A percentile compares a stretch with the other conserved stretches of the same genome.
These are phyloP conservation scores for Capronia coronata DNA, from an alignment of 2,329 filamentous ascomycete species.

Conservation along the genomic window DNA sequence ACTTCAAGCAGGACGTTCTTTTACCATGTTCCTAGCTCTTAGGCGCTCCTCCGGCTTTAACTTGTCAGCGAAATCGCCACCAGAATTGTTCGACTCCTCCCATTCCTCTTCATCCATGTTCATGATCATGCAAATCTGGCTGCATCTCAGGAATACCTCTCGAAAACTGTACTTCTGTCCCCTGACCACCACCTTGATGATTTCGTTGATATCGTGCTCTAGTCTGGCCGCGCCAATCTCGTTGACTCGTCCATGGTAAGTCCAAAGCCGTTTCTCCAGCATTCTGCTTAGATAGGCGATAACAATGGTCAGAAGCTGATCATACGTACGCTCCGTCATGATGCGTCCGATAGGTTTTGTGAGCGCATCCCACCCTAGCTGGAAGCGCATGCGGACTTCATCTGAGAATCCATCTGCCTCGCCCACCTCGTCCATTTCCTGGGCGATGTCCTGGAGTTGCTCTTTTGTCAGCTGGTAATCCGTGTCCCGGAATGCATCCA, in stretches of 20 bases:
- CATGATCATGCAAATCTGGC: slow-evolving; percentile 76
- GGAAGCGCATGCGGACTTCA: slow-evolving; percentile 70
- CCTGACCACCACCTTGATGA: slow-evolving; percentile 51
- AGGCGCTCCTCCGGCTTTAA: slow-evolving; percentile 67
- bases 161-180: slow-evolving; percentile 69
- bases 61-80: slow-evolving; percentile 53
- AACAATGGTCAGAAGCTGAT: slow-evolving; percentile 66
- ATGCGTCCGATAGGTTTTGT: slow-evolving; percentile 79
- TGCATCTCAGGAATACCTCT: slow-evolving; percentile 68
- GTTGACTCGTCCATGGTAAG: slow-evolving; percentile 70
- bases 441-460: slow-evolving; percentile 24
- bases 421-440: slow-evolving; percentile 33
- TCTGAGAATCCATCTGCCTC: slow-evolving; percentile 44
- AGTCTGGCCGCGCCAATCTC: slow-evolving; percentile 74
- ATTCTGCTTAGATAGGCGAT: slow-evolving; percentile 67
- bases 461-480: slow-evolving; percentile 67
- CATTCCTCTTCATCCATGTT: slow-evolving; percentile 97
- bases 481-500: slow-evolving; percentile 83
- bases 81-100: slow-evolving; percentile 58
- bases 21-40: slow-evolving; percentile 63
- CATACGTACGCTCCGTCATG: slow-evolving; percentile 70
- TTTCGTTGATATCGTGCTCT: slow-evolving; percentile 73
- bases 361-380: slow-evolving; percentile 75
- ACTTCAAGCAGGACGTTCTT: slow-evolving; percentile 8
- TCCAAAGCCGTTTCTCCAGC: slow-evolving; percentile 82